These are phyloP conservation scores for Blastobotrys terrestris DNA, from an alignment of 805 yeast species.

Conservation along the genomic window DNA sequence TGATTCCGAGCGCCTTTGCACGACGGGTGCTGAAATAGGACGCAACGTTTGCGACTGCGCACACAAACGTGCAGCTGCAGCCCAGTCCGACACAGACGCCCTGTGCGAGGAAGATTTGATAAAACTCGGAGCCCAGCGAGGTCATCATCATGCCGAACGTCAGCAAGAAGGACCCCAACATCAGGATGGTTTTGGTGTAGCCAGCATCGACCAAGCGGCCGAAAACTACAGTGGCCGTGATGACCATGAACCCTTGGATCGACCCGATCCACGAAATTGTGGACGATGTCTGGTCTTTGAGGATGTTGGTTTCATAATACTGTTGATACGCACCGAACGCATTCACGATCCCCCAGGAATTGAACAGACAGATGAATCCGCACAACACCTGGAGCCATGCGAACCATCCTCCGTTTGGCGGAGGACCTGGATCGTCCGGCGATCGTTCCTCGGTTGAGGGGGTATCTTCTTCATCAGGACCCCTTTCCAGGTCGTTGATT, in stretches of 20 bases:
- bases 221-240: conserved; percentile 22
- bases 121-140: conserved; percentile 34
- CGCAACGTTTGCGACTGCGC: conserved; percentile 39
- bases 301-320: conserved; percentile 23
- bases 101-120: conserved; percentile 48
- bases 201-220: conserved; percentile 30
- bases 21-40: conserved; percentile 40
- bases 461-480: neutral
- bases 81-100: conserved; percentile 46
- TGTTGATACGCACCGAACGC: conserved; percentile 27
- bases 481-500: neutral
- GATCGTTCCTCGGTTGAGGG: neutral
- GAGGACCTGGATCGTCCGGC: neutral
- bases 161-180: conserved; percentile 23
- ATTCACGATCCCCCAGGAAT: conserved; percentile 21
- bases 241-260: conserved; percentile 26
- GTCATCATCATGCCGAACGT: conserved; percentile 30
- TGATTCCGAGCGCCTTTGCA: conserved; percentile 40
- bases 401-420: conserved; percentile 17
- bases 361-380: conserved; percentile 17
- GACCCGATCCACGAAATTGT: conserved; percentile 33
- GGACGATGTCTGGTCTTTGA: conserved; percentile 18
- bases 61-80: conserved; percentile 37
- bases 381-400: conserved; percentile 15
- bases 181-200: conserved; percentile 17